Evolutionary conservation across 495 filamentous ascomycete species (phyloP), one percentile per base, ranked within the genome.

Genomic region (Penicillium mononematosum): DNA sequence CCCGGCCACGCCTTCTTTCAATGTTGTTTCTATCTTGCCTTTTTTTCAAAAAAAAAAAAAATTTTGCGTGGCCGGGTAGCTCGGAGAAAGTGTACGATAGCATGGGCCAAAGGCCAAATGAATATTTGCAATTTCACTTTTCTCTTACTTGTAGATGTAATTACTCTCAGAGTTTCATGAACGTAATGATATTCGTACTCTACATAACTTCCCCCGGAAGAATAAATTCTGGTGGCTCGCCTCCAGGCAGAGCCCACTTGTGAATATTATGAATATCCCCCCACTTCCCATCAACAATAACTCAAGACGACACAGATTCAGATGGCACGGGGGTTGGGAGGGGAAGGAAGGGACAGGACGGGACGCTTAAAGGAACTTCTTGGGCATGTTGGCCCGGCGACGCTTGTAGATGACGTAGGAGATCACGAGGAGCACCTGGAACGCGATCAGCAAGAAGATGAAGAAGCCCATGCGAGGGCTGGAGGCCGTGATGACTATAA

Each of bases 331-430:
- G 22, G 32, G 32, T 5, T 25, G 32, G 31, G 38, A 29, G 32
- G 29, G 45, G 2, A 43, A 32, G 9, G 50, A 10, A 22, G 39
- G 39, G 31, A 32, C 19, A 34, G 17, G 25, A 17, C n/a, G 27
- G n/a, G 11, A 9, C 6, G 25, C 58, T 69, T 78, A 98, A 61
- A 98, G 74, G 72, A 91, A 98, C 71, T 98, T 98, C 85, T 97
- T 97, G 32, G 92, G 90, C 66, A 82, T 80, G 58, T 81, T 83
- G 12, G 80, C 77, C 73, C 88, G 86, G 61, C 86, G 83, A 58
- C 85, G 79, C 80, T 96, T 96, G 74, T 98, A 96, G 45, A 86
- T 66, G 20, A 92, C 65, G 70, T 92, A 98, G 17, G 76, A 81
- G 8, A 66, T 83, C 3, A 82, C 83, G 20, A 94, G 69, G 65